phyloP scores from a whole-genome alignment of 1,284 basidiomycete species.

The Rhodotorula glutinis region DNA sequence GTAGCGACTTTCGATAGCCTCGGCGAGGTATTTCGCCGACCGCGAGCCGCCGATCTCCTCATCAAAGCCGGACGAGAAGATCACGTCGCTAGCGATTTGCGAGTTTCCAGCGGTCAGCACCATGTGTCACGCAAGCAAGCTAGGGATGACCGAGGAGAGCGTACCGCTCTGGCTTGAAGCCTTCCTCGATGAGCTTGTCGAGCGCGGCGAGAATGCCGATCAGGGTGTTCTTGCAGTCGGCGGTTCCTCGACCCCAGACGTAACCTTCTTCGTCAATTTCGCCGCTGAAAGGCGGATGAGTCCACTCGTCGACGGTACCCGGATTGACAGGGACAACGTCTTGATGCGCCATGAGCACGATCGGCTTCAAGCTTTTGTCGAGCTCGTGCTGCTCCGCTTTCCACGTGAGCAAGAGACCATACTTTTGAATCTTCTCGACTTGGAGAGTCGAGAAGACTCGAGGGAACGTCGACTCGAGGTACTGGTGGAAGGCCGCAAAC shows the following conservation, averaged over 20 bases:
- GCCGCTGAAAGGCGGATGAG: constrained; percentile 54
- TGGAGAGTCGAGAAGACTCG: constrained; percentile 43
- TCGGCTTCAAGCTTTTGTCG: constrained; percentile 44
- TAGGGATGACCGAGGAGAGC: not conserved
- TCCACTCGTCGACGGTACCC: constrained; percentile 54
- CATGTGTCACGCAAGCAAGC: not conserved
- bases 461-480: constrained; percentile 50
- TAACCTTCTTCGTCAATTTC: constrained; percentile 50
- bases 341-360: constrained; percentile 53
- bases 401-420: constrained; percentile 53
- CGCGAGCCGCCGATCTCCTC: constrained; percentile 62
- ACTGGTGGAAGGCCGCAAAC: constrained; percentile 48
- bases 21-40: constrained; percentile 59
- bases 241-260: constrained; percentile 56
- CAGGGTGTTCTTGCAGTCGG: constrained; percentile 51
- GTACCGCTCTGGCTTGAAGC: constrained; percentile 49
- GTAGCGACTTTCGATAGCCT: constrained; percentile 57
- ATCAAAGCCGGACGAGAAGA: constrained; percentile 67
- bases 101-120: too few species aligned
- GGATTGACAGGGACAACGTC: constrained; percentile 51
- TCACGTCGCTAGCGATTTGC: constrained; percentile 50
- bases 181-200: constrained; percentile 53
- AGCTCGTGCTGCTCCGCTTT: constrained; percentile 45
- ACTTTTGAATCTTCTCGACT: constrained; percentile 51
- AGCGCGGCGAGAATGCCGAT: constrained; percentile 52